Conservation (phyloP, 202 grass and related monocot genomes). For the Bolboschoenoplectus hybrid region DNA sequence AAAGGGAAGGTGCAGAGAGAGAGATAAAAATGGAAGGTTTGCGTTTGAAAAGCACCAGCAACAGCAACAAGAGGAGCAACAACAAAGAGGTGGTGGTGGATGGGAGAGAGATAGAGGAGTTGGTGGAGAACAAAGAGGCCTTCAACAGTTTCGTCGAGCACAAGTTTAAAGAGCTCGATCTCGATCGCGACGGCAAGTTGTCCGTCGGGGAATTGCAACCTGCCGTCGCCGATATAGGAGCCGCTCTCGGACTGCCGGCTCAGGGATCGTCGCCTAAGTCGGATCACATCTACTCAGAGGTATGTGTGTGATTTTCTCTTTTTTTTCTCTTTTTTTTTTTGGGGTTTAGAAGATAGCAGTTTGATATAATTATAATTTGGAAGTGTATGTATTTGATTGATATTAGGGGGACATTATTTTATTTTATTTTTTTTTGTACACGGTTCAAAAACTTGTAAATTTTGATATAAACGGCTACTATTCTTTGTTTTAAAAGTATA, state of each 20-base stretch:
- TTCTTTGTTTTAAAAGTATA: not conserved
- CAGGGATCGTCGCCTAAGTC: conserved; percentile 57
- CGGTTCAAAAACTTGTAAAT: not conserved
- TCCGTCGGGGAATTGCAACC: conserved; percentile 77
- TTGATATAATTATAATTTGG: not conserved
- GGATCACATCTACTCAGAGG: conserved; percentile 84
- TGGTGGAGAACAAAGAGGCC: conserved; percentile 69
- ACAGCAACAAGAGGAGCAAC: conserved; percentile 21
- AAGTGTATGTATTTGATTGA: not conserved
- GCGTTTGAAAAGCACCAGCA: conserved; percentile 27
- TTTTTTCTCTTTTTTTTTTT: not conserved
- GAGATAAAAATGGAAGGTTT: conserved; percentile 36
- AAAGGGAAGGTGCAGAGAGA: conserved; percentile 1
- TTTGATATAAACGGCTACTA: not conserved
- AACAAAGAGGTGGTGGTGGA: conserved; percentile 58
- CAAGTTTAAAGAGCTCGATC: conserved; percentile 71
- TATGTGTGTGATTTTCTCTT: not conserved
- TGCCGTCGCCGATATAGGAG: conserved; percentile 71
- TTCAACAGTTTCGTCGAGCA: conserved; percentile 64
- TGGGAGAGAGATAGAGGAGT: conserved; percentile 65
- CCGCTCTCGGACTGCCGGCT: conserved; percentile 60
- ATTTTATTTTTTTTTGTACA: not conserved
- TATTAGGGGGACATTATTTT: not conserved
- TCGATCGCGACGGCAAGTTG: conserved; percentile 62
- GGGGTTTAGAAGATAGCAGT: not conserved